Percentiles rank a stretch among this genome's conserved stretches.
phyloP scores from a whole-genome alignment of 805 yeast genomes.

The Cyberlindnera mississippiensis region DNA sequence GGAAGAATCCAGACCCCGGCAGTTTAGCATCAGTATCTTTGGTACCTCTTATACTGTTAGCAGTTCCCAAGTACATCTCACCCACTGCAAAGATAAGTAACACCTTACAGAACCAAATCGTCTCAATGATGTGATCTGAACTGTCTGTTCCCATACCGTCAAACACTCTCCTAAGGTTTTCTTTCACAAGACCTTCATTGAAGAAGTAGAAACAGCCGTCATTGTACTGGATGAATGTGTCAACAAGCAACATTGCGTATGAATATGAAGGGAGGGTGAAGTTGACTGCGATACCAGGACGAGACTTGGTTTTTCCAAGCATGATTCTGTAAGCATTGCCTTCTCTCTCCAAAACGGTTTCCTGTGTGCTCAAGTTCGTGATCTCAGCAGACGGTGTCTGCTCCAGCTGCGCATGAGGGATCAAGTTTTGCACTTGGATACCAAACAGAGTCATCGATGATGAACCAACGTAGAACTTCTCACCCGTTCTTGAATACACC shows the following conservation, averaged over 20 bases:
- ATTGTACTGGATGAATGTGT: slow-evolving; percentile 71
- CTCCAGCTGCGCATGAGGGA: slow-evolving; percentile 25
- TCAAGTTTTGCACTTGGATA: slow-evolving; percentile 66
- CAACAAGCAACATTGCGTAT: slow-evolving; percentile 70
- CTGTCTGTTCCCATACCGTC: slow-evolving; percentile 36
- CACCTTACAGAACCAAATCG: slow-evolving; percentile 79
- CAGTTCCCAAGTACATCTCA: slow-evolving; percentile 78
- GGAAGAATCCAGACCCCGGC: slow-evolving; percentile 78
- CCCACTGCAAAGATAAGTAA: slow-evolving; percentile 72
- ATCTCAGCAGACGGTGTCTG: slow-evolving; percentile 24
- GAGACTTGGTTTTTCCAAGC: slow-evolving; percentile 60
- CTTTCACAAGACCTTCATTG: slow-evolving; percentile 75
- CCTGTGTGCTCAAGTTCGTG: slow-evolving; percentile 29
- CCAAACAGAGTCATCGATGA: slow-evolving; percentile 83
- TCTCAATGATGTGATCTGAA: slow-evolving; percentile 57
- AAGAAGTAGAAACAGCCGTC: slow-evolving; percentile 84
- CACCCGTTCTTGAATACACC: slow-evolving; percentile 72
- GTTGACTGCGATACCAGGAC: slow-evolving; percentile 66
- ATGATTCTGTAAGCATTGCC: slow-evolving; percentile 74
- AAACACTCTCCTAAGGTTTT: slow-evolving; percentile 59
- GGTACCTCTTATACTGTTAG: slow-evolving; percentile 54
- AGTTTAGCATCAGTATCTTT: slow-evolving; percentile 41
- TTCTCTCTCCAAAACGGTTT: slow-evolving; percentile 65
- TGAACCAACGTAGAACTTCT: slow-evolving; percentile 71
- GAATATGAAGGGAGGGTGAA: slow-evolving; percentile 73